phyloP scores from a whole-genome alignment of 2,329 filamentous ascomycete genomes.

The Chaetomium sp. region DNA sequence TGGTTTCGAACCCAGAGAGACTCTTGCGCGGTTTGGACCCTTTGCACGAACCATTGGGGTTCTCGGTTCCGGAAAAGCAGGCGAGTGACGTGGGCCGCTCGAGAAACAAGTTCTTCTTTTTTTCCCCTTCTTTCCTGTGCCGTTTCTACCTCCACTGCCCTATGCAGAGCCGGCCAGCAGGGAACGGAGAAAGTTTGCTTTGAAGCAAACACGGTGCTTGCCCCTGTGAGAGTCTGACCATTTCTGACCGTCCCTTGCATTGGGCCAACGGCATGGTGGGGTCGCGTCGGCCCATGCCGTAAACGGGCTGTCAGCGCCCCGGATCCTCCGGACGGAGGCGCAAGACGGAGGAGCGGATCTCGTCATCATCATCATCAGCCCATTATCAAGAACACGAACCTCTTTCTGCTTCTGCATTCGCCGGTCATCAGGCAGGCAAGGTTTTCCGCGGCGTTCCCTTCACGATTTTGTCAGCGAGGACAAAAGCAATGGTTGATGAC shows the following conservation, averaged over 20 bases:
- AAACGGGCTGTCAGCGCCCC: slow-evolving; percentile 17
- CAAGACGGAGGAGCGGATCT: slow-evolving; percentile 8
- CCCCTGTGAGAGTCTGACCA: slow-evolving; percentile 20
- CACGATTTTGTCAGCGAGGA: not conserved
- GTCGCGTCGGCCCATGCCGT: slow-evolving; percentile 29
- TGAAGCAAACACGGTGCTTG: slow-evolving; percentile 11
- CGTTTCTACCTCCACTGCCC: not conserved
- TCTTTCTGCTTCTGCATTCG: not conserved
- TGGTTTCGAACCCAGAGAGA: slow-evolving; percentile 5
- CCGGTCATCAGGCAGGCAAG: not conserved
- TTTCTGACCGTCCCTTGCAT: slow-evolving; percentile 24
- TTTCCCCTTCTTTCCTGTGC: not conserved
- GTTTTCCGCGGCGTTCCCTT: not conserved
- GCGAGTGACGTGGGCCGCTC: not conserved
- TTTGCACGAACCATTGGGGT: not conserved
- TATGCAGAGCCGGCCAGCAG: not conserved
- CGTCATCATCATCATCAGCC: not conserved
- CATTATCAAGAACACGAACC: not conserved
- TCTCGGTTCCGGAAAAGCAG: not conserved
- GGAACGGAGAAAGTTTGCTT: not conserved
- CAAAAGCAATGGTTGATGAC: slow-evolving; percentile 6
- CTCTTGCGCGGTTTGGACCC: slow-evolving; percentile 19
- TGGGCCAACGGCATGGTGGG: slow-evolving; percentile 19
- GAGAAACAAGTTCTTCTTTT: not conserved
- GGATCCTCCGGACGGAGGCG: slow-evolving; percentile 14